Conservation (phyloP, 306 rosid species). For the Begonia fuchsioides region DNA sequence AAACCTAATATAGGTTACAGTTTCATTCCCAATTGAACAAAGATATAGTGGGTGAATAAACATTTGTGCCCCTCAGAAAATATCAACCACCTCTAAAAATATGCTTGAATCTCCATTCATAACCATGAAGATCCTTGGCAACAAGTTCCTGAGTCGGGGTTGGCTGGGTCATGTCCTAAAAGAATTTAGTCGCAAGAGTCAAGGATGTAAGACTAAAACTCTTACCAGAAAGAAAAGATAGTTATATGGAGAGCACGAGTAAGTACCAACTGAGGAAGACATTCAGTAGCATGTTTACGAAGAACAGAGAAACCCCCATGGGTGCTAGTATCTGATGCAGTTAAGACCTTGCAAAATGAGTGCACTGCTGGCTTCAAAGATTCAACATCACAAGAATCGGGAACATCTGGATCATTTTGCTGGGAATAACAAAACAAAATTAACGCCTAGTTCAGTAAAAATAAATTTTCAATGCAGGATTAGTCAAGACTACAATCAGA, state of each 20-base stretch:
- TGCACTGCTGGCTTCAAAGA: slow-evolving; percentile 32
- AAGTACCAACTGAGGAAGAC: slow-evolving; percentile 79
- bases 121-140: slow-evolving; percentile 86
- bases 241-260: background rate
- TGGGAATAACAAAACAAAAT: slow-evolving; percentile 23
- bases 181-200: background rate
- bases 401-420: slow-evolving; percentile 49
- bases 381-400: slow-evolving; percentile 35
- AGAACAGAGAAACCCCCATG: slow-evolving; percentile 96
- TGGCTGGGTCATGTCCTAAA: slow-evolving; percentile 71
- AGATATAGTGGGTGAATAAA: slow-evolving; percentile 1
- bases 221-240: too few relatives aligned
- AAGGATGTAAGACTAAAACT: too few relatives aligned
- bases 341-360: slow-evolving; percentile 70
- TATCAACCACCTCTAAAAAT: slow-evolving; percentile 68
- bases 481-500: background rate
- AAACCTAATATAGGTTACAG: background rate
- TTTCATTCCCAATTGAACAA: background rate
- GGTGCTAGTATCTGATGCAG: slow-evolving; percentile 92
- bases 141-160: slow-evolving; percentile 93
- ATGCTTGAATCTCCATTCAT: slow-evolving; percentile 91
- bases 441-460: background rate
- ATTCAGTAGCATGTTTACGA: slow-evolving; percentile 83
- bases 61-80: slow-evolving; percentile 1
- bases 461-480: slow-evolving; percentile 2